Evolutionary conservation across 345 rosid species (phyloP).

Genomic region (Eucalyptus marginata): DNA sequence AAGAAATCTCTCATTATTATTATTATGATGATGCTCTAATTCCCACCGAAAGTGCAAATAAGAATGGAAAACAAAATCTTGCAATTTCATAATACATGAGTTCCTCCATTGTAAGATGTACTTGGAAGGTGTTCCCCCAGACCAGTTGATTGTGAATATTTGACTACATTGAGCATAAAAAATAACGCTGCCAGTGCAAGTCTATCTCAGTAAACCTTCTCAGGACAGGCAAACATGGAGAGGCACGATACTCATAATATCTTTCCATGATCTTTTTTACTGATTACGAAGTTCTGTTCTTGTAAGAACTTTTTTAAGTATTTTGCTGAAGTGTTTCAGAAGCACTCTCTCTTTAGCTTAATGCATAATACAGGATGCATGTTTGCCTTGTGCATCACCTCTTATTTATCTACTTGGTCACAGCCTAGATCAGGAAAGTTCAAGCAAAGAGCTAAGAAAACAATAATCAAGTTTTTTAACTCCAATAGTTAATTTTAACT

Average conservation of each 20-base stretch:
- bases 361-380: not conserved
- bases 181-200: not conserved
- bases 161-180: not conserved
- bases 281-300: not conserved
- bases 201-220: not conserved
- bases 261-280: not conserved
- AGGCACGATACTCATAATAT: not conserved
- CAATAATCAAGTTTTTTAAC: not conserved
- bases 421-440: not conserved
- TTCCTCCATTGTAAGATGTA: not conserved
- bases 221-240: not conserved
- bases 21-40: not conserved
- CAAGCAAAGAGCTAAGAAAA: not conserved
- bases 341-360: not conserved
- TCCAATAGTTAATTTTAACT: not conserved
- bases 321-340: not conserved
- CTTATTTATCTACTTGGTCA: not conserved
- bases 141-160: not conserved
- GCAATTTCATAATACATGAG: not conserved
- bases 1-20: not conserved
- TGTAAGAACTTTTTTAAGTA: not conserved
- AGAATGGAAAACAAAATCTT: not conserved
- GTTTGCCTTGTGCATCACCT: not conserved
- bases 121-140: not conserved
- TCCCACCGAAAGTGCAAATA: not conserved